Percentiles rank a stretch among this genome's conserved stretches.
phyloP scores from a whole-genome alignment of 768 basidiomycete species.

The Psilocybe sp. region DNA sequence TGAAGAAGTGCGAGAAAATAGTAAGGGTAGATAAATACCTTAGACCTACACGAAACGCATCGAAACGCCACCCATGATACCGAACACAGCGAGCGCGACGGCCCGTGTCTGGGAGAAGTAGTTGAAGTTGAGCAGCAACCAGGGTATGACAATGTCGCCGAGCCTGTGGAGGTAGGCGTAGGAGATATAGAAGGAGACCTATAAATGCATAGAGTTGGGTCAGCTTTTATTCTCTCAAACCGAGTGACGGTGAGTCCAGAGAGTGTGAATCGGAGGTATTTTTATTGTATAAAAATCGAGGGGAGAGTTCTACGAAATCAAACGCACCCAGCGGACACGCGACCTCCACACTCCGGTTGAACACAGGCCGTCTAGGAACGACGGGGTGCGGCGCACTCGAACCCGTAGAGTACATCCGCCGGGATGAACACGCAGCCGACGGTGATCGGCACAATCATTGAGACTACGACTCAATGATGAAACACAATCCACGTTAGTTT shows the following conservation, averaged over 20 bases:
- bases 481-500: too few relatives aligned
- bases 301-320: too few relatives aligned
- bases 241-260: too few relatives aligned
- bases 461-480: conserved; percentile 30
- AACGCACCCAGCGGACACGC: conserved; percentile 58
- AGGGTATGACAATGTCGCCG: conserved; percentile 49
- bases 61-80: conserved; percentile 52
- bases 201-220: too few relatives aligned
- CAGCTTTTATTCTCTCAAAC: too few relatives aligned
- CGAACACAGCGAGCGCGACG: conserved; percentile 60
- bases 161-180: conserved; percentile 75
- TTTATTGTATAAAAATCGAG: too few relatives aligned
- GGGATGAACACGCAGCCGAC: conserved; percentile 44
- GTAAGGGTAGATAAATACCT: conserved; percentile 47
- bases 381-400: conserved; percentile 57
- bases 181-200: conserved; percentile 67
- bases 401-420: conserved; percentile 43
- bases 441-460: conserved; percentile 50
- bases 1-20: too few relatives aligned
- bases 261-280: too few relatives aligned
- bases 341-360: conserved; percentile 56
- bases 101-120: conserved; percentile 66
- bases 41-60: conserved; percentile 56
- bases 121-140: conserved; percentile 50
- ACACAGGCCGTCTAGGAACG: conserved; percentile 57